Evolutionary conservation across 371 early-diverging fungal species (phyloP), one percentile per base, ranked within the genome.

Genomic region (Syncephalastrum sp.): DNA sequence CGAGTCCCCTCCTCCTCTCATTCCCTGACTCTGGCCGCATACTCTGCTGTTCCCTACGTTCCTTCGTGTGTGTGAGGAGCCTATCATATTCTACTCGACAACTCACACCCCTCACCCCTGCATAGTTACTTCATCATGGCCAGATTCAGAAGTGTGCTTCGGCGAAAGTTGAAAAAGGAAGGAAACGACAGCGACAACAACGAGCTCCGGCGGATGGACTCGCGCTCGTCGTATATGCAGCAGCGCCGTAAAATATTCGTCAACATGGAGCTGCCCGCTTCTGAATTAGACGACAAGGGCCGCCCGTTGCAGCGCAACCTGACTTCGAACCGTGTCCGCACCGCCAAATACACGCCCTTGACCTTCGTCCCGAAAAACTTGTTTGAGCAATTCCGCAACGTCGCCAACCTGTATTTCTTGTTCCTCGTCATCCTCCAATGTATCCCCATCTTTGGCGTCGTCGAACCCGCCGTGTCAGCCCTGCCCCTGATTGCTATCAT

Each of bases 321-420:
- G 61, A 72, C 68, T 47, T 68, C 74, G 65, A 94, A 94, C 67
- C 79, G 82, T 24, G 82, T 95, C 54, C 85, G 74, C 50, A 94
- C 90, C 38, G 88, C 92, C 48, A 94, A 88, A 75, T 97, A 90
- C 75, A 93, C 90, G 43, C 70, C 85, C 12, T 54, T 90, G 24
- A 87, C 89, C 0, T 99, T 98, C 72, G 53, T 99, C 49, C 99
- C 99, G 16, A 88, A 90, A 58, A 94, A 98, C 63, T 67, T 98
- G 15, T 84, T 90, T 48, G 92, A 91, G 59, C 99, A 99, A 73
- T 93, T 97, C 59, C 82, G 91, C 29, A 89, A 92, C 53, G 82
- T 93, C 3, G 95, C 94, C 60, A 99, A 98, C 68, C 50, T 96
- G 14, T 99, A 92, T 69, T 99, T 99, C 67, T 74, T 97, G 42